Percentiles rank a stretch among this genome's conserved stretches.
phyloP scores from a whole-genome alignment of 2,329 filamentous ascomycete species.

The Xylaria digitata region DNA sequence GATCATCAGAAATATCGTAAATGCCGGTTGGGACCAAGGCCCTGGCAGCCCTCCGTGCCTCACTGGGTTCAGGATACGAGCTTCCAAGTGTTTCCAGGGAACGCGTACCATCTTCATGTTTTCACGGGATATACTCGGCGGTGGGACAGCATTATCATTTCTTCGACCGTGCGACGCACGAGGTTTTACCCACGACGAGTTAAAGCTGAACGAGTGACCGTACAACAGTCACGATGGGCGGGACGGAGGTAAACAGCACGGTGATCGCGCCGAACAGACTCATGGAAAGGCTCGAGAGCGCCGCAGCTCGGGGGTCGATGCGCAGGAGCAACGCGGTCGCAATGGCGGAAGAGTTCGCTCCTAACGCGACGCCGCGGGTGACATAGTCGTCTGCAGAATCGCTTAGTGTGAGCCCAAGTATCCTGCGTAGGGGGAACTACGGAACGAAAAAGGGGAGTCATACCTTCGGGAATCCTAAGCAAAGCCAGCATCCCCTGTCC shows the following conservation, averaged over 20 bases:
- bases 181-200: not conserved
- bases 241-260: conserved; percentile 68
- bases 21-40: too few species aligned
- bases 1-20: too few species aligned
- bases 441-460: not conserved
- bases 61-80: too few species aligned
- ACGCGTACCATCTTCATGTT: too few species aligned
- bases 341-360: conserved; percentile 69
- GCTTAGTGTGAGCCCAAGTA: conserved; percentile 2
- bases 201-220: conserved; percentile 59
- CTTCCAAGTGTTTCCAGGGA: too few species aligned
- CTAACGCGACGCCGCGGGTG: conserved; percentile 70
- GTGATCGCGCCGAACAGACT: conserved; percentile 70
- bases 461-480: conserved; percentile 66
- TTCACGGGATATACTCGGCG: too few species aligned
- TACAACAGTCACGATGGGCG: conserved; percentile 61
- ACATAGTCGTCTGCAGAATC: conserved; percentile 67
- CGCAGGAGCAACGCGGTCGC: conserved; percentile 67
- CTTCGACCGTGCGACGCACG: not conserved
- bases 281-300: conserved; percentile 70
- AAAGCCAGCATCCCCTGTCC: conserved; percentile 60
- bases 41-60: too few species aligned
- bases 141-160: too few species aligned
- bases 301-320: conserved; percentile 68
- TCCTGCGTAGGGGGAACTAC: not conserved